Base-by-base conservation (phyloP, 1,284 basidiomycete genomes). In the Phylloporus sp. region DNA sequence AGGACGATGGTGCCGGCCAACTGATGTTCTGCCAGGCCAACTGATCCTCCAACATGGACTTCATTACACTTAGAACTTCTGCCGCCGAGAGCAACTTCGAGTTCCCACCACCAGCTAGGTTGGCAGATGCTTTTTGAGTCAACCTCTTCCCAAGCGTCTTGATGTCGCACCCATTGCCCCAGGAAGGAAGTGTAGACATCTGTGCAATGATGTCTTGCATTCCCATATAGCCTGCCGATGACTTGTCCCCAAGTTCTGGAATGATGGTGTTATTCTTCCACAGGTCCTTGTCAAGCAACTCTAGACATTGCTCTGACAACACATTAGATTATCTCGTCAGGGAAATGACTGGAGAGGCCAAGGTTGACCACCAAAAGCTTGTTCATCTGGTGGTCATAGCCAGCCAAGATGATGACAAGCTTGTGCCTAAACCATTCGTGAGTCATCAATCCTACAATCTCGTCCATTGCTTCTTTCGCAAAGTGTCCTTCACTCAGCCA, bases 381-480 rank as follows among this genome's bases (percentile, higher is more conserved):
- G 66, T 90, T 87, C 79, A 90, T 90, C 50, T 90, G 85, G 11
- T 84, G 69, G 64, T 89, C 86, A 66, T 90, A 90, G 0, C 89
- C 88, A 42, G 88, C 89, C 17, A 90, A 79, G 60, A 90, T 84
- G 69, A 90, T 85, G 53, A 90, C 78, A 28, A 90, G 73, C 69
- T 88, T 89, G 28, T 79, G 77, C 66, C 79, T 79, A 77, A 81
- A 90, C 29, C 72, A 76, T 18, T 86, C 82, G 46, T 87, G 76
- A 1, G 89, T 90, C 63, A 90, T 76, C 32, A 88, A 68, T 12
- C 82, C 82, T 24, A 90, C 89, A 22, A 90, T 69, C 66, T 90
- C 88, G 67, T 90, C 88, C 51, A 89, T 81, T 2, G 88, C 88
- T 71, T 90, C 88, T 66, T 87, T 79, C 1, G 86, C 86, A 66